These are phyloP conservation scores for Flueggea neowawraea DNA, from an alignment of 441 rosid genomes.

Conservation along the genomic window DNA sequence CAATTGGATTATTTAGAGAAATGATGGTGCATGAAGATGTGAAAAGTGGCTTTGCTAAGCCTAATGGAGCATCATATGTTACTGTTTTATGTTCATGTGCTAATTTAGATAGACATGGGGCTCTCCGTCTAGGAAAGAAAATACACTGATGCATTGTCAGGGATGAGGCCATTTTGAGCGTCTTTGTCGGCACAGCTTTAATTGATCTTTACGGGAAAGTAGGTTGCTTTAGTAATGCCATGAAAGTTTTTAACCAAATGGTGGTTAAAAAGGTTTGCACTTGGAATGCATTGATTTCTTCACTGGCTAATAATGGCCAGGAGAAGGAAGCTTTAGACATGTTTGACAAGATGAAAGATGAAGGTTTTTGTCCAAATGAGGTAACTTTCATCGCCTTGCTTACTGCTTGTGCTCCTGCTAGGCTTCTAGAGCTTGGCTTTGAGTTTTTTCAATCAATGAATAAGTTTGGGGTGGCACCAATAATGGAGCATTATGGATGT, in stretches of 20 bases:
- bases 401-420: conserved; percentile 60
- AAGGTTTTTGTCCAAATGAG: conserved; percentile 37
- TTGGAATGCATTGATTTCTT: conserved; percentile 65
- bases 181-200: conserved; percentile 46
- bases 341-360: conserved; percentile 52
- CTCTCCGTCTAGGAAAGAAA: conserved; percentile 49
- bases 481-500: conserved; percentile 71
- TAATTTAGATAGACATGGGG: conserved; percentile 36
- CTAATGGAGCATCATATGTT: conserved; percentile 34
- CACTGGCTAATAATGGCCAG: conserved; percentile 49
- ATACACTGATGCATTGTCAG: conserved; percentile 45
- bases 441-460: conserved; percentile 34
- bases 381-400: conserved; percentile 60
- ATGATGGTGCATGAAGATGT: conserved; percentile 34
- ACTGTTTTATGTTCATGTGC: conserved; percentile 57
- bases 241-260: conserved; percentile 30
- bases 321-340: conserved; percentile 42
- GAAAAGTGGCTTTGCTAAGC: conserved; percentile 15
- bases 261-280: conserved; percentile 35
- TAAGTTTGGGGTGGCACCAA: conserved; percentile 39
- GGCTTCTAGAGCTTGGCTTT: conserved; percentile 43
- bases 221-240: conserved; percentile 33
- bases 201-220: conserved; percentile 62
- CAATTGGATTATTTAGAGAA: conserved; percentile 34
- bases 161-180: conserved; percentile 13